Percentiles rank a stretch among this genome's conserved stretches.
These are phyloP conservation scores for Endocarpon pusillum DNA, from an alignment of 495 filamentous ascomycete genomes.

Conservation along the genomic window DNA sequence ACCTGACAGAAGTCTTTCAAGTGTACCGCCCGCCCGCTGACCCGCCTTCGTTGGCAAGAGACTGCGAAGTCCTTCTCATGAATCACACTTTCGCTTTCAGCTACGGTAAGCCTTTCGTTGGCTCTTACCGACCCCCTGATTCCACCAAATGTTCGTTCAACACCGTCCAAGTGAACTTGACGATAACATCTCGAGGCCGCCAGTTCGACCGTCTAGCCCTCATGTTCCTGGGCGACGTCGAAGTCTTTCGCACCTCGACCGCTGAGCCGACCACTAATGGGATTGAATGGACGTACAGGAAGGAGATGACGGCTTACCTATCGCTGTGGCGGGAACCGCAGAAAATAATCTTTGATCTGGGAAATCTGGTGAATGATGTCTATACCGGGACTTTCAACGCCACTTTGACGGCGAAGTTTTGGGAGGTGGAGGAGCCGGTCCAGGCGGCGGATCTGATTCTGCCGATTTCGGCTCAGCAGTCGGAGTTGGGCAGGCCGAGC, in stretches of 20 bases:
- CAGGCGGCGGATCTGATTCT: conserved; percentile 49
- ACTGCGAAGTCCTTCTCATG: conserved; percentile 39
- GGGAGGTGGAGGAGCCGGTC: conserved; percentile 28
- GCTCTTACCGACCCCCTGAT: conserved; percentile 45
- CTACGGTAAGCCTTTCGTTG: conserved; percentile 66
- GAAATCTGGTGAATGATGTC: conserved; percentile 53
- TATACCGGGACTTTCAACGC: conserved; percentile 72
- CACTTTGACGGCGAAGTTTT: conserved; percentile 67
- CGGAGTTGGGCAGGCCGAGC: conserved; percentile 36
- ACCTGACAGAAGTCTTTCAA: conserved; percentile 41
- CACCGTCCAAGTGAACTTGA: conserved; percentile 65
- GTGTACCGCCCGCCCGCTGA: conserved; percentile 47
- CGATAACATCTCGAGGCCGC: conserved; percentile 51
- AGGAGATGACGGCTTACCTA: conserved; percentile 66
- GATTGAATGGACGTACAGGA: conserved; percentile 60
- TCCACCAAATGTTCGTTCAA: conserved; percentile 63
- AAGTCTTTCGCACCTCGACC: conserved; percentile 76
- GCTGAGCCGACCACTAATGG: conserved; percentile 60
- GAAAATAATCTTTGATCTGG: conserved; percentile 71
- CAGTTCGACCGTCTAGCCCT: conserved; percentile 70
- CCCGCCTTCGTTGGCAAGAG: conserved; percentile 15
- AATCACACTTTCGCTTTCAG: conserved; percentile 56
- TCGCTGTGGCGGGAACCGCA: conserved; percentile 48
- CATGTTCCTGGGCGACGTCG: conserved; percentile 66
- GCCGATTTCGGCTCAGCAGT: conserved; percentile 51